These are phyloP conservation scores for Aspergillus steynii DNA, from an alignment of 495 filamentous ascomycete genomes.

Conservation along the genomic window DNA sequence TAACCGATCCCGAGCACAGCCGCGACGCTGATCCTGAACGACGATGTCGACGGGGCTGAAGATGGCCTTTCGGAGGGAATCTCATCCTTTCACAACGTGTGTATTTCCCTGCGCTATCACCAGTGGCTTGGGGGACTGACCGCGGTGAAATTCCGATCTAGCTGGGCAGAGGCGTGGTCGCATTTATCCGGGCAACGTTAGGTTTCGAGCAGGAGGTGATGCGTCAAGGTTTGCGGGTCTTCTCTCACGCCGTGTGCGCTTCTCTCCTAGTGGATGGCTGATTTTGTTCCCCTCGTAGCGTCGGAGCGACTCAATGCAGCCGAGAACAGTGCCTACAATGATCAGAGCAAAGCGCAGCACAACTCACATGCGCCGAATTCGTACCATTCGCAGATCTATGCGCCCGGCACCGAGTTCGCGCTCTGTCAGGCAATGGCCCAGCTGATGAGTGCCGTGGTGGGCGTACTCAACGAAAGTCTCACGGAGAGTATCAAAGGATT, in stretches of 20 bases:
- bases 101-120: slow-evolving; percentile 16
- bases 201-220: slow-evolving; percentile 96
- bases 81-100: slow-evolving; percentile 88
- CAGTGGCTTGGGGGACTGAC: not conserved
- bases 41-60: slow-evolving; percentile 89
- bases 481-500: slow-evolving; percentile 91
- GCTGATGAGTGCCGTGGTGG: slow-evolving; percentile 86
- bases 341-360: slow-evolving; percentile 70
- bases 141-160: slow-evolving; percentile 27
- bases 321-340: slow-evolving; percentile 74
- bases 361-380: slow-evolving; percentile 46
- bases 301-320: slow-evolving; percentile 70
- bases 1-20: slow-evolving; percentile 31
- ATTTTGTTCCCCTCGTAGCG: slow-evolving; percentile 45
- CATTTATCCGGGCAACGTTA: slow-evolving; percentile 81
- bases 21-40: slow-evolving; percentile 77
- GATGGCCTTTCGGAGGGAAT: slow-evolving; percentile 64
- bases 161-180: slow-evolving; percentile 77
- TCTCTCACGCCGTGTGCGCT: slow-evolving; percentile 7
- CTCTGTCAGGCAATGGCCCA: slow-evolving; percentile 78
- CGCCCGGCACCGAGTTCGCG: slow-evolving; percentile 80
- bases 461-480: slow-evolving; percentile 86
- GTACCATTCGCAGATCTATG: slow-evolving; percentile 67
- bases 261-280: slow-evolving; percentile 8
- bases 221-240: slow-evolving; percentile 60